Conservation (phyloP, 176 grass and related monocot species). For the Typha latifolia region DNA sequence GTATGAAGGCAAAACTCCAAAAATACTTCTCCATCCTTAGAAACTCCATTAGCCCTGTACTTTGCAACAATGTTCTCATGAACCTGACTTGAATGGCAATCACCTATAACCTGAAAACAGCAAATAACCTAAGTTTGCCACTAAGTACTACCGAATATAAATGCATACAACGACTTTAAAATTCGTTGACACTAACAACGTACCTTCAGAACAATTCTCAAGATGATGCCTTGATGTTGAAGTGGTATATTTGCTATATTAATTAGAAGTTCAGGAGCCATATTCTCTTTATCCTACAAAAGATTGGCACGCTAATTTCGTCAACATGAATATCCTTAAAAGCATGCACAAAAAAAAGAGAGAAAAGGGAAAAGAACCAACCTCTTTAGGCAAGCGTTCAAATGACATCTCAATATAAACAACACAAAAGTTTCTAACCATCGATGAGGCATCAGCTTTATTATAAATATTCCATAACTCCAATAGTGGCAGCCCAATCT, state of each 20-base stretch:
- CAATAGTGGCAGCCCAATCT: conserved; percentile 64
- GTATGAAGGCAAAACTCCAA: conserved; percentile 73
- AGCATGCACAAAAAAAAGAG: background rate
- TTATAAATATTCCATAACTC: conserved; percentile 91
- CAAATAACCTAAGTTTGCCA: background rate
- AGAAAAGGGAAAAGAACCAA: conserved; percentile 15
- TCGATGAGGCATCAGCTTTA: conserved; percentile 36
- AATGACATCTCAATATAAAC: conserved; percentile 96
- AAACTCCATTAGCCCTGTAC: conserved; percentile 49
- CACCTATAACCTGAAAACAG: conserved; percentile 64
- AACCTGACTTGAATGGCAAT: conserved; percentile 55
- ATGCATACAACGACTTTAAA: background rate
- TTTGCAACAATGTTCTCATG: conserved; percentile 48
- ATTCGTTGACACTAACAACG: conserved; percentile 4
- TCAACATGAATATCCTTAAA: conserved; percentile 11
- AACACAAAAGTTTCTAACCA: conserved; percentile 75
- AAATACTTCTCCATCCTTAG: conserved; percentile 63
- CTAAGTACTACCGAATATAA: background rate
- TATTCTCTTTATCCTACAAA: conserved; percentile 58
- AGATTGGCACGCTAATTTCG: conserved; percentile 3
- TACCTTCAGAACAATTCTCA: conserved; percentile 83
- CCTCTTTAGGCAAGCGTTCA: conserved; percentile 58
- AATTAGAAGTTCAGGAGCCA: conserved; percentile 70
- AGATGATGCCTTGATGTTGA: conserved; percentile 82
- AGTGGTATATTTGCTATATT: conserved; percentile 55